Percentiles rank a stretch among this genome's conserved stretches.
Conservation (phyloP, 257 asterid species). For the Coffea eugenioides region DNA sequence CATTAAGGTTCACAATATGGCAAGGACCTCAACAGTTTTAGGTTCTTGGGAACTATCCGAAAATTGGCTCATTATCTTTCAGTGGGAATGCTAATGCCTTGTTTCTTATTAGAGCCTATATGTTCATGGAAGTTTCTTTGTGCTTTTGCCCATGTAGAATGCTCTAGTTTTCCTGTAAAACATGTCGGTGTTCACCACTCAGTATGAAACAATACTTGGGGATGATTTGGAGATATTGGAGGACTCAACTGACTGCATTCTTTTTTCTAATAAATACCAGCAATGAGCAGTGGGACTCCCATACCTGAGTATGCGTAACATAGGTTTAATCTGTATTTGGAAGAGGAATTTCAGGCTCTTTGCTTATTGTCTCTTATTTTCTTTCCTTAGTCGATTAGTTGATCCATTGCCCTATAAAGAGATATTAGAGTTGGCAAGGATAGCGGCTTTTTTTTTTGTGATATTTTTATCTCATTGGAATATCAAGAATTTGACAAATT, state of each 20-base stretch:
- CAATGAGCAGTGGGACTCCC: too few species aligned
- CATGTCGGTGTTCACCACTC: neutral
- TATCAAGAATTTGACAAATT: neutral
- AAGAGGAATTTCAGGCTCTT: too few species aligned
- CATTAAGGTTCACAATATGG: neutral
- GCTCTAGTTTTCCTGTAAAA: neutral
- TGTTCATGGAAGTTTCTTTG: neutral
- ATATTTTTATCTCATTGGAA: neutral
- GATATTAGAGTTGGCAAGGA: too few species aligned
- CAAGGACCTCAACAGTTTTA: neutral
- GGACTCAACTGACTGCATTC: too few species aligned
- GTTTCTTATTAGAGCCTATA: neutral
- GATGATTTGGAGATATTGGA: neutral
- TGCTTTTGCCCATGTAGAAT: neutral
- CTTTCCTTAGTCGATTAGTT: too few species aligned
- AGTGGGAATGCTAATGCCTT: neutral
- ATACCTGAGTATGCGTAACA: too few species aligned
- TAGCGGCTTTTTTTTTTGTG: too few species aligned
- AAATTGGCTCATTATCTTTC: neutral
- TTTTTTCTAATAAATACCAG: too few species aligned
- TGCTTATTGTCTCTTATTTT: too few species aligned
- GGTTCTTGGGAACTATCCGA: neutral
- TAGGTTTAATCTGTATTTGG: too few species aligned
- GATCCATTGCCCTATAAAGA: too few species aligned
- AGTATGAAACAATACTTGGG: neutral